A percentile compares a stretch with the other conserved stretches of the same genome.
phyloP scores from a whole-genome alignment of 768 basidiomycete genomes.

The Rhizopogon vesiculosus region DNA sequence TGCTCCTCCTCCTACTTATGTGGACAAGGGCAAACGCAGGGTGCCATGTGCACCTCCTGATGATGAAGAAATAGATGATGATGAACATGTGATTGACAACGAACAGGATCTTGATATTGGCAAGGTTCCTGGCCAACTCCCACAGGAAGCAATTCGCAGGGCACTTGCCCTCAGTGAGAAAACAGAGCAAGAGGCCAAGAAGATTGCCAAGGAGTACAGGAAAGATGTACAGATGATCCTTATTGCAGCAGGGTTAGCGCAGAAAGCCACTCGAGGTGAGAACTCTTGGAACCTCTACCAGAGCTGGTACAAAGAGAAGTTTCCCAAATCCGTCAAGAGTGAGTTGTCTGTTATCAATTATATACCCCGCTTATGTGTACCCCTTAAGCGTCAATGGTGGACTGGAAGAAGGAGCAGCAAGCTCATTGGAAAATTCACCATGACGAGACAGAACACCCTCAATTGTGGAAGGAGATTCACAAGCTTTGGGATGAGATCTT shows the following conservation, averaged over 20 bases:
- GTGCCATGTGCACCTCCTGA: no score
- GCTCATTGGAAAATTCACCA: no score
- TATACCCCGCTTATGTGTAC: not conserved
- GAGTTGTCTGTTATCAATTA: not conserved
- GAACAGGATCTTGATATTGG: no score
- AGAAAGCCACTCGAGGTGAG: not conserved
- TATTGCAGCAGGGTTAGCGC: not conserved
- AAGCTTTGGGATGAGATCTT: no score
- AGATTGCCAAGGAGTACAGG: slow-evolving; percentile 1
- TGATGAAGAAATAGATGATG: no score
- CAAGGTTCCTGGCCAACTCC: not conserved
- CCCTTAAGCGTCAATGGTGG: not conserved
- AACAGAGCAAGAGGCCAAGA: not conserved
- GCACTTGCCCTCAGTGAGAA: not conserved
- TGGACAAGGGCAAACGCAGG: no score
- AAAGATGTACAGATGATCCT: not conserved
- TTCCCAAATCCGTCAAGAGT: not conserved
- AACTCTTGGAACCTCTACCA: slow-evolving; percentile 1
- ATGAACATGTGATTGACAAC: no score
- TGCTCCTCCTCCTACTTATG: no score
- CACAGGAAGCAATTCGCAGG: not conserved
- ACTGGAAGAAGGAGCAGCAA: no score
- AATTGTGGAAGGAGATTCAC: no score
- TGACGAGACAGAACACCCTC: no score
- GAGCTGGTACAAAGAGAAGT: not conserved